Evolutionary conservation across 257 asterid species (phyloP), one percentile per base, ranked within the genome.

Genomic region (Nicotiana undulata): DNA sequence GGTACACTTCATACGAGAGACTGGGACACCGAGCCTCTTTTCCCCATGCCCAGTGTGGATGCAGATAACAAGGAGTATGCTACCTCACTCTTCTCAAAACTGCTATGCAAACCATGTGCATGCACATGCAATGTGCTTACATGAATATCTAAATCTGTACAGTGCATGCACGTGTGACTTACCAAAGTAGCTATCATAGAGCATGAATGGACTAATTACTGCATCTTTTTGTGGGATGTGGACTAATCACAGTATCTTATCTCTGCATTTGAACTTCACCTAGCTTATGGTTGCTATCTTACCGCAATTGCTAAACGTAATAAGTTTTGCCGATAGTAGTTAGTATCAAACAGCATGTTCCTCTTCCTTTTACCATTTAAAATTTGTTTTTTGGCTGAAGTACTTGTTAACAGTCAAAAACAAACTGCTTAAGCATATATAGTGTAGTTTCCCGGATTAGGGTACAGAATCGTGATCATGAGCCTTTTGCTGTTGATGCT

Each of bases 1-100:
- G 97, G 98, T 64, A 89, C 96, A 24, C 94, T 96, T 76, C 77
- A 89, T 85, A 88, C 93, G 18, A 89, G 80, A 82, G 92, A 94
- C 79, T 96, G 99, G 99, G 99, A 96, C 89, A 92, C 85, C 3
- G 98, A 91, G 87, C 98, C 97, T 85, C 95, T 96, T 58, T 93
- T 94, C 82, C 87, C 93, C 13, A 77, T 93, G 86, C 95, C 97
- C 2, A 84, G 75, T 84, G 83, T 78, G 4, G 91, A 89, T 89
- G 84, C 84, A n/a, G 82, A 83, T 82, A 86, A 85, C 81, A 88
- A 87, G 82, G 90, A 85, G 99, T 96, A 92, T 68, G 93, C 86
- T 80, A 66, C 79, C 66, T 76, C 65, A 46, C 63, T 26, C 61
- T 74, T 24, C 79, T 31, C 26, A 24, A 49, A 74, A 49, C 24